phyloP scores from a whole-genome alignment of 78 protist species.

The Chrysochromulina parva region DNA sequence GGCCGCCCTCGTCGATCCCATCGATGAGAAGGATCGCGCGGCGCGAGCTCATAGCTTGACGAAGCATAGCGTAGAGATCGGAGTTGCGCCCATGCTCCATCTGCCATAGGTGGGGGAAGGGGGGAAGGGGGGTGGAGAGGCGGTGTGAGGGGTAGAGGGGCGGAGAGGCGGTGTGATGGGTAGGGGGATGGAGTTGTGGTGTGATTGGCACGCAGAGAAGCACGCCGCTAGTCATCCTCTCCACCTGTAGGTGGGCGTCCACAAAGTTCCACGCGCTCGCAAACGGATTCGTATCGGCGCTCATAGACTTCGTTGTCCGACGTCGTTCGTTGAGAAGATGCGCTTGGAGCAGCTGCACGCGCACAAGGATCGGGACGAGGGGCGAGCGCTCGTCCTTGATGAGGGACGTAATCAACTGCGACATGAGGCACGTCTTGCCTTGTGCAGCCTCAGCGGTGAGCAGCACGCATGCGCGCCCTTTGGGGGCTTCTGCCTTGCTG shows the following conservation, averaged over 20 bases:
- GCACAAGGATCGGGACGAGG: background rate
- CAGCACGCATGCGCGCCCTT: background rate
- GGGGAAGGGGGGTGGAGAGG: too few relatives aligned
- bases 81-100: background rate
- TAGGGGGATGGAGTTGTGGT: too few relatives aligned
- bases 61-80: background rate
- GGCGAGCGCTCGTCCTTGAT: too few relatives aligned
- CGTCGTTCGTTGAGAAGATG: background rate
- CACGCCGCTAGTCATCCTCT: too few relatives aligned
- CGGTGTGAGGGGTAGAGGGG: too few relatives aligned
- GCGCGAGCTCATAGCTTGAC: background rate
- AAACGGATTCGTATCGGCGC: background rate
- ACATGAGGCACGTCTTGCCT: background rate
- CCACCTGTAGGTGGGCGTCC: background rate
- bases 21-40: background rate
- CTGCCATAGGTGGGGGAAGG: background rate
- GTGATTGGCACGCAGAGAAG: too few relatives aligned
- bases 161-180: too few relatives aligned
- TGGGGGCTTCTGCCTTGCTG: too few relatives aligned
- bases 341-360: background rate
- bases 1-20: conserved; percentile 16
- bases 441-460: background rate
- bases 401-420: background rate
- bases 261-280: background rate
- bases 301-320: too few relatives aligned